phyloP scores from a whole-genome alignment of 2,329 filamentous ascomycete species.

The Herpomyces periplanetae region DNA sequence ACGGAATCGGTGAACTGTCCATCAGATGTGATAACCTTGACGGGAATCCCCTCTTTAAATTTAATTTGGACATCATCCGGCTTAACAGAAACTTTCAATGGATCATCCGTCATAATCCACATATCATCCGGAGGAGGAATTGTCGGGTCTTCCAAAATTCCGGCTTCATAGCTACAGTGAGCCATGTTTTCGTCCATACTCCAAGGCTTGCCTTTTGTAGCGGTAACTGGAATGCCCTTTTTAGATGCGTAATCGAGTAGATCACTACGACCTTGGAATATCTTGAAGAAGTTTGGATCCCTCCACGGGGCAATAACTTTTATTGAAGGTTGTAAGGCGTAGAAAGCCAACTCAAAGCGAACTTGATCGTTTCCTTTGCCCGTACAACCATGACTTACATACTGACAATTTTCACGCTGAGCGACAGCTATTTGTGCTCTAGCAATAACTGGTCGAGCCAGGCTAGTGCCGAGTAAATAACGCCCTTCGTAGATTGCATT shows the following conservation, averaged over 20 bases:
- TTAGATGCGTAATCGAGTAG: slow-evolving; percentile 27
- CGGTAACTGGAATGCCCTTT: slow-evolving; percentile 26
- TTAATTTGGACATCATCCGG: slow-evolving; percentile 27
- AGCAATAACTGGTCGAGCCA: slow-evolving; percentile 29
- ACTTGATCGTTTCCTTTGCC: slow-evolving; percentile 25
- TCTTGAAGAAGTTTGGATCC: slow-evolving; percentile 24
- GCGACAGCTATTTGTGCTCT: slow-evolving; percentile 22
- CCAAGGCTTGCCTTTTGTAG: slow-evolving; percentile 31
- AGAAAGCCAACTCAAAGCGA: slow-evolving; percentile 21
- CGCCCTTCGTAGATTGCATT: slow-evolving; percentile 11
- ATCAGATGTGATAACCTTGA: slow-evolving; percentile 16
- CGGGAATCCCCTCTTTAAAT: slow-evolving; percentile 35
- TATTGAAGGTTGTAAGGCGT: slow-evolving; percentile 20
- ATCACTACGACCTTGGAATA: slow-evolving; percentile 28
- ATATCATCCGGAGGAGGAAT: slow-evolving; percentile 30
- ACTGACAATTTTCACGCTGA: slow-evolving; percentile 17
- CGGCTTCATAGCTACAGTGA: slow-evolving; percentile 43
- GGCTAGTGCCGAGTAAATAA: slow-evolving; percentile 10
- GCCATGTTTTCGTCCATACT: slow-evolving; percentile 27
- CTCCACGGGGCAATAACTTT: slow-evolving; percentile 39
- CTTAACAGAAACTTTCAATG: slow-evolving; percentile 24
- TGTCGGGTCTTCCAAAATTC: slow-evolving; percentile 24
- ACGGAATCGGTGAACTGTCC: slow-evolving; percentile 21
- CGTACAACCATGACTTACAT: slow-evolving; percentile 15
- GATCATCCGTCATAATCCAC: slow-evolving; percentile 35